phyloP scores from a whole-genome alignment of 129 eudicot genomes.

The Mikania micrantha region DNA sequence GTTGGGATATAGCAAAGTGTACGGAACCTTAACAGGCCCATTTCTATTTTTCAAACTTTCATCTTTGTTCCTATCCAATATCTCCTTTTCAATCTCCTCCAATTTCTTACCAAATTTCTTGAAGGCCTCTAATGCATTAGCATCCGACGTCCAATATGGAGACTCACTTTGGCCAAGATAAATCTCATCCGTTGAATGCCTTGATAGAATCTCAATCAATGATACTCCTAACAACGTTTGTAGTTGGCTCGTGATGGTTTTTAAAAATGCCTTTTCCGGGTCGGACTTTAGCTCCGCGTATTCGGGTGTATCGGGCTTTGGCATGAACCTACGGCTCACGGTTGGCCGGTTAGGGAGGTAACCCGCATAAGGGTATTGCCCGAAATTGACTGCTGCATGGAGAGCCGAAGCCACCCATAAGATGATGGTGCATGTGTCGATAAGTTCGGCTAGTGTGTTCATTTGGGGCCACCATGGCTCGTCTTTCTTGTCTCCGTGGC shows the following conservation, averaged over 20 bases:
- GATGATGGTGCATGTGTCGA: constrained; percentile 40
- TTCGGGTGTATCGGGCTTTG: constrained; percentile 31
- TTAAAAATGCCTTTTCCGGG: constrained; percentile 44
- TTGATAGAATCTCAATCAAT: constrained; percentile 41
- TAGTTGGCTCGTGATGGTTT: constrained; percentile 48
- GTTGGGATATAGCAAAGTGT: constrained; percentile 40
- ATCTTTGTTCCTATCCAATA: constrained; percentile 28
- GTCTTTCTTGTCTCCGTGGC: constrained; percentile 57
- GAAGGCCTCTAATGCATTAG: constrained; percentile 27
- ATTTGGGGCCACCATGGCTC: constrained; percentile 54
- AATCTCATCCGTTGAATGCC: constrained; percentile 53
- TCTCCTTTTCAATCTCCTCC: constrained; percentile 37
- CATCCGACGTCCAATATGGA: constrained; percentile 44
- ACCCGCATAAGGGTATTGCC: constrained; percentile 54
- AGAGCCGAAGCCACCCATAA: constrained; percentile 61
- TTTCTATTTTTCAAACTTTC: constrained; percentile 30
- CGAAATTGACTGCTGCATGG: constrained; percentile 40
- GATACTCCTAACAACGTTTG: constrained; percentile 52
- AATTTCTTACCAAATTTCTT: constrained; percentile 30
- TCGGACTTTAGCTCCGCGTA: constrained; percentile 32
- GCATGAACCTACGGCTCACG: constrained; percentile 58
- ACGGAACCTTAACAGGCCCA: constrained; percentile 42
- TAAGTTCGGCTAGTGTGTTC: constrained; percentile 33
- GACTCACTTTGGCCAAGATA: constrained; percentile 53
- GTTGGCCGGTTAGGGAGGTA: constrained; percentile 58